A percentile compares a stretch with the other conserved stretches of the same genome.
Conservation (phyloP, 495 filamentous ascomycete species). For the Trichodelitschia bisporula region DNA sequence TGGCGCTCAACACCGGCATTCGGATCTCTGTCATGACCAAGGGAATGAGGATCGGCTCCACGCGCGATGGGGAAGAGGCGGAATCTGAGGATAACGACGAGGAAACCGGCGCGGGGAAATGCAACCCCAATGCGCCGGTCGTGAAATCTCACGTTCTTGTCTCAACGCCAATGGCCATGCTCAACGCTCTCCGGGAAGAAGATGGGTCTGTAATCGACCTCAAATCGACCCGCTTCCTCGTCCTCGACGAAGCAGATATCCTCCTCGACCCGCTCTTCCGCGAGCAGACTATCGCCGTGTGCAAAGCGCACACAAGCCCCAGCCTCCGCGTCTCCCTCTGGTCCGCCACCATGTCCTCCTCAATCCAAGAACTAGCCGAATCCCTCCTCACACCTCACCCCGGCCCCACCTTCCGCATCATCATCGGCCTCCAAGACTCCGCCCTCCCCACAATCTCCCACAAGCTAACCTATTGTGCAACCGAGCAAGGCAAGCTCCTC, state of each 20-base stretch:
- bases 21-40: conserved; percentile 66
- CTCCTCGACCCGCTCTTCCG: conserved; percentile 77
- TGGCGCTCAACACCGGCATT: conserved; percentile 52
- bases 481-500: conserved; percentile 79
- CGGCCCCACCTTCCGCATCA: conserved; percentile 57
- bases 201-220: conserved; percentile 22
- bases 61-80: conserved; percentile 2
- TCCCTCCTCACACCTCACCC: conserved; percentile 12
- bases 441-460: conserved; percentile 80
- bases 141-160: conserved; percentile 64
- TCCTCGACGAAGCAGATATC: conserved; percentile 89
- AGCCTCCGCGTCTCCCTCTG: conserved; percentile 53
- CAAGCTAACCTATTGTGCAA: conserved; percentile 71
- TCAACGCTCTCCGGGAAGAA: conserved; percentile 38
- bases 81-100: conserved; percentile 11
- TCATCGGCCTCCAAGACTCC: conserved; percentile 86
- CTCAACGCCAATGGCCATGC: conserved; percentile 57
- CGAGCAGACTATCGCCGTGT: conserved; percentile 71
- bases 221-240: conserved; percentile 39
- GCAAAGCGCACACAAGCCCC: conserved; percentile 45
- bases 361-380: conserved; percentile 50
- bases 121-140: no score
- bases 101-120: conserved; percentile 11
- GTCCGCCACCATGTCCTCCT: conserved; percentile 93
- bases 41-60: conserved; percentile 28